Conservation (phyloP, 805 yeast genomes). For the Blastobotrys attinorum region DNA sequence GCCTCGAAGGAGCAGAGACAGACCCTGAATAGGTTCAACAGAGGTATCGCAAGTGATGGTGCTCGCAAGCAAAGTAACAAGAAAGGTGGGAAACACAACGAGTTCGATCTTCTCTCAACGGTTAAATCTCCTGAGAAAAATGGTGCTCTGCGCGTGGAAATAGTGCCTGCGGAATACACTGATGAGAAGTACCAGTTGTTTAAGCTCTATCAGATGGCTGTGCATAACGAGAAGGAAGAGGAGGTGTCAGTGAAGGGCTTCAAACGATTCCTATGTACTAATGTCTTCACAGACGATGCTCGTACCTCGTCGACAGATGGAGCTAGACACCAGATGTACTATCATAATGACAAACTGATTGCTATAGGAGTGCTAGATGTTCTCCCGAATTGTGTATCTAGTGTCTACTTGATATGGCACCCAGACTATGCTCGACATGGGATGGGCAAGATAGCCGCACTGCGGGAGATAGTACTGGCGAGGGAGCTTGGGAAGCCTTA, state of each 20-base stretch:
- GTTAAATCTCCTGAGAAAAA: constrained; percentile 35
- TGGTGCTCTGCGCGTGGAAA: constrained; percentile 30
- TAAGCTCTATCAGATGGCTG: constrained; percentile 56
- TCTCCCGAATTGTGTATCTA: constrained; percentile 59
- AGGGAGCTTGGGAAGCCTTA: constrained; percentile 40
- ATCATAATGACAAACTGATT: constrained; percentile 49
- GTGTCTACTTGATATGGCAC: constrained; percentile 85
- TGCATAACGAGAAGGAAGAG: constrained; percentile 55
- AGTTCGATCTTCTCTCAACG: constrained; percentile 28
- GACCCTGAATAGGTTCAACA: constrained; percentile 50
- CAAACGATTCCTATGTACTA: constrained; percentile 56
- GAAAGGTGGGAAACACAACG: constrained; percentile 17
- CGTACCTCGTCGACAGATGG: constrained; percentile 31
- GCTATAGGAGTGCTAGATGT: constrained; percentile 76
- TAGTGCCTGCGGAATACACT: constrained; percentile 46
- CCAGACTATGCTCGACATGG: constrained; percentile 65
- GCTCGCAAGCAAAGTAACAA: neutral
- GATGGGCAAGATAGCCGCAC: constrained; percentile 69
- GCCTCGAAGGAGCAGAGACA: constrained; percentile 61
- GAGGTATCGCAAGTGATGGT: neutral
- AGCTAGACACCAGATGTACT: constrained; percentile 75
- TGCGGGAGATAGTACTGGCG: constrained; percentile 58
- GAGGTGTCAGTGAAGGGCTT: constrained; percentile 45
- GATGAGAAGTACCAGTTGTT: constrained; percentile 46
- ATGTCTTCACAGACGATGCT: constrained; percentile 41